phyloP scores from a whole-genome alignment of 768 basidiomycete genomes.

The Filobasidium wieringae region DNA sequence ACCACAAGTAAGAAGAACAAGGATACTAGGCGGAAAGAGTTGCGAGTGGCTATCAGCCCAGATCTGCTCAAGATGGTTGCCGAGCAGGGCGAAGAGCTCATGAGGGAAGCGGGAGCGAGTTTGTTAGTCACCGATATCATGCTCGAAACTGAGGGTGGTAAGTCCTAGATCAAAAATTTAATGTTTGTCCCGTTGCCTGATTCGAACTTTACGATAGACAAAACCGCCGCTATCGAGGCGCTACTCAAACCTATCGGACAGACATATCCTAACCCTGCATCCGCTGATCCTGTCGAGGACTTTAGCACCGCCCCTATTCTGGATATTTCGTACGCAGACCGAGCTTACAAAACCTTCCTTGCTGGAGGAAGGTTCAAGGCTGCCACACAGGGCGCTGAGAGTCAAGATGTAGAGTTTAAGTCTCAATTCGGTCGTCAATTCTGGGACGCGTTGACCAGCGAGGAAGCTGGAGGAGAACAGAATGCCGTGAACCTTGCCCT shows the following conservation, averaged over 20 bases:
- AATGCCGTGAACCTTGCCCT: conserved; percentile 27
- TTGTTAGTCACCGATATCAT: conserved; percentile 68
- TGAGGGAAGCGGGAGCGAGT: conserved; percentile 67
- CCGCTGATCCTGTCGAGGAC: conserved; percentile 36
- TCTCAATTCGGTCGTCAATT: conserved; percentile 22
- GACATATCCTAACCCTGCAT: conserved; percentile 46
- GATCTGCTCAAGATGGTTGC: conserved; percentile 60
- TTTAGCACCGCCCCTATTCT: conserved; percentile 52
- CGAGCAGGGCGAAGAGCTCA: conserved; percentile 50
- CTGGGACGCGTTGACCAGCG: conserved; percentile 23
- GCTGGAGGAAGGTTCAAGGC: conserved; percentile 83
- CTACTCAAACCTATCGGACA: conserved; percentile 51
- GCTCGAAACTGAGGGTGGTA: conserved; percentile 76
- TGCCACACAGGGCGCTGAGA: conserved; percentile 47
- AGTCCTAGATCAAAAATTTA: conserved; percentile 24
- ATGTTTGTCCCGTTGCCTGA: no score
- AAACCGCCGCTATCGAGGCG: conserved; percentile 50
- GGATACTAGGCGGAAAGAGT: conserved; percentile 54
- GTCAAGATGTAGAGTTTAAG: conserved; percentile 22
- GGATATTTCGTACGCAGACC: conserved; percentile 67
- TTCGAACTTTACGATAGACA: conserved; percentile 51
- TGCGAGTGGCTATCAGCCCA: conserved; percentile 60
- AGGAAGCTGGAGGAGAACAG: conserved; percentile 28
- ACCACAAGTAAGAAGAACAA: conserved; percentile 76
- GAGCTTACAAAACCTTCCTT: conserved; percentile 76